These are phyloP conservation scores for Thuidium tamariscinum DNA, from an alignment of 225 moss, liverwort and hornwort genomes.

Conservation along the genomic window DNA sequence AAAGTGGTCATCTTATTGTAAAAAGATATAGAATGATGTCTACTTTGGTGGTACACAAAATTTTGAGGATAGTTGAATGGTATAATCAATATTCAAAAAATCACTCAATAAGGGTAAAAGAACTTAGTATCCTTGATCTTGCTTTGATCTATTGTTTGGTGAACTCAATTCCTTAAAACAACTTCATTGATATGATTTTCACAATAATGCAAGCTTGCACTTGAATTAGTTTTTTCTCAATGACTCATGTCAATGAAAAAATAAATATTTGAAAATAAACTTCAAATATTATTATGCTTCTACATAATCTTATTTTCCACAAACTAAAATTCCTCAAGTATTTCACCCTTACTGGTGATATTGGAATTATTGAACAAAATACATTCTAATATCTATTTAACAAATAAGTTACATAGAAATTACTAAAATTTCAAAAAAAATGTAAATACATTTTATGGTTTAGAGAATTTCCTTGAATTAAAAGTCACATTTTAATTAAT, in stretches of 20 bases:
- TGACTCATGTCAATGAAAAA: neutral
- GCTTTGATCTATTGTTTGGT: neutral
- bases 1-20: neutral
- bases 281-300: neutral
- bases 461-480: neutral
- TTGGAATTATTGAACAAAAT: neutral
- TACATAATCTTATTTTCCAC: neutral
- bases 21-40: rapidly evolving
- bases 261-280: neutral
- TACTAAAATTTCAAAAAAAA: neutral
- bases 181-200: neutral
- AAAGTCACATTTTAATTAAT: neutral
- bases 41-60: too few relatives aligned
- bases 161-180: neutral
- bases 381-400: neutral
- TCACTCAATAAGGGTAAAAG: too few relatives aligned
- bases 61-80: neutral
- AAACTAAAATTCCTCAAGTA: neutral
- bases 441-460: neutral
- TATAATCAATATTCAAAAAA: neutral
- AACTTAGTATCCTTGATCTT: rapidly evolving
- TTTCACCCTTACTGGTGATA: neutral
- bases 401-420: neutral
- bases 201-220: neutral
- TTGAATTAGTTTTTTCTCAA: neutral